Percentiles rank a stretch among this genome's conserved stretches.
phyloP scores from a whole-genome alignment of 2,329 filamentous ascomycete genomes.

The Leptographium lundbergii region DNA sequence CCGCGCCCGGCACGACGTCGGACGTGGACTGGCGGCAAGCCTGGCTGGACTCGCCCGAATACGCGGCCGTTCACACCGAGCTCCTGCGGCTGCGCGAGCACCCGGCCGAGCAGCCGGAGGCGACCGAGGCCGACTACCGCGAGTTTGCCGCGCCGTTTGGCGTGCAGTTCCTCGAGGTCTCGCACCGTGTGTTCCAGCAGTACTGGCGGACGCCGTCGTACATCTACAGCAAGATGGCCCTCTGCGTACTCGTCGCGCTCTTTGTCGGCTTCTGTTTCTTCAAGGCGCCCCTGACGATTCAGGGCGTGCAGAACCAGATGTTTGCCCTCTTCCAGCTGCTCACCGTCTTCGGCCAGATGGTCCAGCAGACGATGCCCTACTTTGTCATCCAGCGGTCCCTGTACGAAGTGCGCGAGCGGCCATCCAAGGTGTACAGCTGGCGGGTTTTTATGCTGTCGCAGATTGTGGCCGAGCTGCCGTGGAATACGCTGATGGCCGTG shows the following conservation, averaged over 20 bases:
- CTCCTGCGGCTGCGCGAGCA: slow-evolving; percentile 42
- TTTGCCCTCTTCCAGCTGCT: slow-evolving; percentile 77
- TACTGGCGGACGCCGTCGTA: slow-evolving; percentile 87
- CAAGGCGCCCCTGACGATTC: slow-evolving; percentile 55
- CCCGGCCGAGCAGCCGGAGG: slow-evolving; percentile 21
- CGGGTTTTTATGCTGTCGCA: slow-evolving; percentile 74
- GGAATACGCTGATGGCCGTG: slow-evolving; percentile 63
- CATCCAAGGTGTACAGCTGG: slow-evolving; percentile 77
- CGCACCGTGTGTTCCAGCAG: slow-evolving; percentile 60
- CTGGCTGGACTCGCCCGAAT: slow-evolving; percentile 49
- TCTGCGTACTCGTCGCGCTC: slow-evolving; percentile 52
- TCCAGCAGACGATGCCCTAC: slow-evolving; percentile 74
- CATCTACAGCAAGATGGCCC: slow-evolving; percentile 68
- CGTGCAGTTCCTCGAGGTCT: slow-evolving; percentile 54
- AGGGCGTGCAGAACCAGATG: slow-evolving; percentile 76
- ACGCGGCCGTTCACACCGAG: slow-evolving; percentile 40
- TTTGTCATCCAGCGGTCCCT: slow-evolving; percentile 72
- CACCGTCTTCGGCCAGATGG: slow-evolving; percentile 68
- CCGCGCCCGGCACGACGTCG: slow-evolving; percentile 49
- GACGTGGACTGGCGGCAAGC: slow-evolving; percentile 53
- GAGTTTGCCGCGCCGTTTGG: slow-evolving; percentile 72
- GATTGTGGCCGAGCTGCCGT: slow-evolving; percentile 75
- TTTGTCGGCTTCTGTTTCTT: slow-evolving; percentile 79
- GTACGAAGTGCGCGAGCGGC: slow-evolving; percentile 76
- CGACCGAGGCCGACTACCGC: slow-evolving; percentile 34